A percentile compares a stretch with the other conserved stretches of the same genome.
phyloP scores from a whole-genome alignment of 257 asterid species.

The Nicotiana noctiflora region DNA sequence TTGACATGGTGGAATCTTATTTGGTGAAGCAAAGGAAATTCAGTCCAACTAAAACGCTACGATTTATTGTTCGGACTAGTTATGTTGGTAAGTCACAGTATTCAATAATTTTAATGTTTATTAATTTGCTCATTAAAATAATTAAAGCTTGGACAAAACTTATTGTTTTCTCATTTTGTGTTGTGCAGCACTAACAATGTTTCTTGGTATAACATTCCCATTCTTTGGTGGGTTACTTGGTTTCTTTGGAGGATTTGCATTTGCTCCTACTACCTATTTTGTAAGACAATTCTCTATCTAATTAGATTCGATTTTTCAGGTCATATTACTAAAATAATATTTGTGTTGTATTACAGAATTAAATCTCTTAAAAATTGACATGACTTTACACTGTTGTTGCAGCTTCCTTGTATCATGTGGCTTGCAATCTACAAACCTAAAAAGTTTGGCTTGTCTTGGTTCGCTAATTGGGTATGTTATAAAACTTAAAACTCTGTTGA shows the following conservation, averaged over 20 bases:
- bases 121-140: not conserved
- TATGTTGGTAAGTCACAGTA: conserved; percentile 45
- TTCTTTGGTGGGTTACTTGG: conserved; percentile 45
- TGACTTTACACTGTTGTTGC: not conserved
- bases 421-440: conserved; percentile 39
- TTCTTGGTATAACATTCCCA: conserved; percentile 36
- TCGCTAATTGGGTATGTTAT: conserved; percentile 33
- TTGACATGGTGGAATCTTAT: conserved; percentile 39
- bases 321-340: too few species aligned
- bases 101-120: not conserved
- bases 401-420: conserved; percentile 64
- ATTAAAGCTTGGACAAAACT: not conserved
- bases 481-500: not conserved
- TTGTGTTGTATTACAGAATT: too few species aligned
- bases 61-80: conserved; percentile 22
- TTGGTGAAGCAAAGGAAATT: conserved; percentile 25
- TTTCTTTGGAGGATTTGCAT: conserved; percentile 54
- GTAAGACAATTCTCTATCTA: too few species aligned
- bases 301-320: too few species aligned
- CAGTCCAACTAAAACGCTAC: conserved; percentile 22
- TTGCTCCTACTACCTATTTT: conserved; percentile 42
- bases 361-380: too few species aligned
- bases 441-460: conserved; percentile 41
- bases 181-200: conserved; percentile 30
- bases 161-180: not conserved